Conservation (phyloP, 2,329 filamentous ascomycete species). For the Metarhizium humberi region DNA sequence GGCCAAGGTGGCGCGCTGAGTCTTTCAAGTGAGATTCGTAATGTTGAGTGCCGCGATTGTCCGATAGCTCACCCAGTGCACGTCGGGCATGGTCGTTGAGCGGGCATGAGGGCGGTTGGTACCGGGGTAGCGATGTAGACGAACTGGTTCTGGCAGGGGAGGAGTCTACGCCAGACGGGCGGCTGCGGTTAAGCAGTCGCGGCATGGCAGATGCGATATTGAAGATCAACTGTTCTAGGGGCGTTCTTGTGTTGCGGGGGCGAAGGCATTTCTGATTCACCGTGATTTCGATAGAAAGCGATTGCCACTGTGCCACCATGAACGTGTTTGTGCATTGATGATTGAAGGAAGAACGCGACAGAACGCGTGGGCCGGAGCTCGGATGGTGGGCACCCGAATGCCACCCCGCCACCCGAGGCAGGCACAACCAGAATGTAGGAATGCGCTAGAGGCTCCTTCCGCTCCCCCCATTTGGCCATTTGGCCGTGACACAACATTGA, state of each 20-base stretch:
- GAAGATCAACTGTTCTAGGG: background rate
- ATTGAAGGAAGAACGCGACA: too few species aligned
- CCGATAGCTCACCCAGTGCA: constrained; percentile 33
- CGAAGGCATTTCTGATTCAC: too few species aligned
- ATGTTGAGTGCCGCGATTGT: constrained; percentile 27
- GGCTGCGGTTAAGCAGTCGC: constrained; percentile 20
- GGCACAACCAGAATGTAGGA: background rate
- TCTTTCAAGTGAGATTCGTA: constrained; percentile 39
- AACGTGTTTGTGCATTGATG: too few species aligned
- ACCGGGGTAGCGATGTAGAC: constrained; percentile 30
- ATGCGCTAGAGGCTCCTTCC: too few species aligned
- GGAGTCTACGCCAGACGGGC: constrained; percentile 7
- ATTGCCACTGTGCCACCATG: too few species aligned
- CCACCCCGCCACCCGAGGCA: background rate
- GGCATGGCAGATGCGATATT: constrained; percentile 17
- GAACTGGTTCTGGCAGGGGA: constrained; percentile 11
- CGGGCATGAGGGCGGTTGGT: constrained; percentile 38
- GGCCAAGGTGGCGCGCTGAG: constrained; percentile 32
- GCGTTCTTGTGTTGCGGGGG: too few species aligned
- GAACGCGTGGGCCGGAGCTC: too few species aligned
- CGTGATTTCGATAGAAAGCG: too few species aligned
- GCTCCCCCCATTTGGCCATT: too few species aligned
- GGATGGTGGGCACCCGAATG: too few species aligned
- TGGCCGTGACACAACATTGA: too few species aligned
- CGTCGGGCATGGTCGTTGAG: constrained; percentile 30